Evolutionary conservation across 768 basidiomycete genomes (phyloP).

Genomic region (Mycena floridula): DNA sequence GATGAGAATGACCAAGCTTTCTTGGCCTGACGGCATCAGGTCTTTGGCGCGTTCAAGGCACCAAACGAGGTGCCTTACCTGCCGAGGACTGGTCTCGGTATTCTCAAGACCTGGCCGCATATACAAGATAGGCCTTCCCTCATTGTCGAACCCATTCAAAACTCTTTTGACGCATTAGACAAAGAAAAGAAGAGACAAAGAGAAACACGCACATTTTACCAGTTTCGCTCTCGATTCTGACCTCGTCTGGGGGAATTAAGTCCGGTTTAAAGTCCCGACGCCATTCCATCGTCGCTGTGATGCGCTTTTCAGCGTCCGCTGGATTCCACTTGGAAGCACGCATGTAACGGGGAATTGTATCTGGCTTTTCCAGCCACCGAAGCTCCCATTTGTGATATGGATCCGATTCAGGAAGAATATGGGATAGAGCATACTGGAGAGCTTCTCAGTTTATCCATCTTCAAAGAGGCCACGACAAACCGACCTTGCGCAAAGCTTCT

Average conservation of each 20-base stretch:
- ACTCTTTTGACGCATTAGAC: constrained; percentile 54
- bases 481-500: constrained; percentile 54
- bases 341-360: constrained; percentile 71
- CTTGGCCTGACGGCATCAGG: constrained; percentile 80
- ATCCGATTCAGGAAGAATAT: constrained; percentile 60
- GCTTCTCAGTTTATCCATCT: not conserved
- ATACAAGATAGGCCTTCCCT: constrained; percentile 84
- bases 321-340: constrained; percentile 83
- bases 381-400: constrained; percentile 73
- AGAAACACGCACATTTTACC: constrained; percentile 71
- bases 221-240: constrained; percentile 73
- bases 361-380: constrained; percentile 66
- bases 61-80: constrained; percentile 72
- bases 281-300: constrained; percentile 80
- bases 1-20: constrained; percentile 76
- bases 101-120: constrained; percentile 88
- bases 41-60: constrained; percentile 69
- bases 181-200: constrained; percentile 1
- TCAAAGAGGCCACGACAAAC: constrained; percentile 11
- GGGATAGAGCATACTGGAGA: constrained; percentile 57
- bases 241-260: constrained; percentile 74
- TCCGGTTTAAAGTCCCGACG: constrained; percentile 81
- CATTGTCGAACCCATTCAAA: constrained; percentile 78
- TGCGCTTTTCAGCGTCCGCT: constrained; percentile 69
- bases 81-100: constrained; percentile 69